Evolutionary conservation across 1,284 basidiomycete genomes (phyloP), one percentile per base, ranked within the genome.

Genomic region (Macrocystidia cucumis): DNA sequence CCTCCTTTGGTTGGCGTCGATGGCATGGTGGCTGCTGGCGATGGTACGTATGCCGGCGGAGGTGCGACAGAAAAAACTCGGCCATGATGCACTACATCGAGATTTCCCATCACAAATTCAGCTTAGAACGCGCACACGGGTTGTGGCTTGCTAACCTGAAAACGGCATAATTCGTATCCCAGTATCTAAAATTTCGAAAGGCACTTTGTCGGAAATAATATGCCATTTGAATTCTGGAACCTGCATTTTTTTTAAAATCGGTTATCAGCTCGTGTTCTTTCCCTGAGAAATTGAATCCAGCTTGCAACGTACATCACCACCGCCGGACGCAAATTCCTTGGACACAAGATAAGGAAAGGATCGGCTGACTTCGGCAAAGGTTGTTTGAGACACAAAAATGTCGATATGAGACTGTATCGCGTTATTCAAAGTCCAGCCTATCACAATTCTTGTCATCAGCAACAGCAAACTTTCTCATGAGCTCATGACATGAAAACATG

Each of bases 151-250:
- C 67, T 43, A 41, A 78, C 80, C 81, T 46, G 63, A 62, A 45
- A 89, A 74, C 3, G 86, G 85, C 4, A 71, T 77, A 16, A 89
- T 59, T 21, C 55, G 51, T 38, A 87, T 66, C 7, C 74, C 79
- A 3, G 75, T 80, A 37, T 72, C 67, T 37, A 62, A 67, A 20
- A 89, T 69, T 38, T 81, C 69, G 44, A 88, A 84, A 1, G 76
- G 65, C 17, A 70, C 59, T 27, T 64, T 64, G 39, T 84, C 73
- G 28, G 73, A 65, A 45, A 89, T 77, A 35, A 86, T 74, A 47
- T 88, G 85, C 80, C 82, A 90, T 46, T 72, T 70, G 52, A 88
- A 86, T 42, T 79, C 73, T 3, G 83, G 82, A 17, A 87, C 75
- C 82, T 87, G 43, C n/a, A 28, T 12, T 29, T n/a, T n/a, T n/a